These are phyloP conservation scores for Ascosphaera apis DNA, from an alignment of 2,329 filamentous ascomycete genomes.

Conservation along the genomic window DNA sequence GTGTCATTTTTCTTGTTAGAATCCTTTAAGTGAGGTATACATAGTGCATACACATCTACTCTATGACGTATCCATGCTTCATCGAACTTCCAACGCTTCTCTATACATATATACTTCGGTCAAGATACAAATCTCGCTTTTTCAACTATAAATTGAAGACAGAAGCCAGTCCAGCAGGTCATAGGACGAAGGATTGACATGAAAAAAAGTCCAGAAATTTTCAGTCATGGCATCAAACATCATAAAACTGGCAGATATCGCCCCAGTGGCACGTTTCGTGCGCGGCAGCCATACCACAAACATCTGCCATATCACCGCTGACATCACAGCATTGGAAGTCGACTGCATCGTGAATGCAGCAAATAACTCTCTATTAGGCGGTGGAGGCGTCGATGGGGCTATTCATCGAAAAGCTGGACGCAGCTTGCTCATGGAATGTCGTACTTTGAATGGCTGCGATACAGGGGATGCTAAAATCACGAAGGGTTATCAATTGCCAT, in stretches of 20 bases:
- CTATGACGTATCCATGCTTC: too few relatives aligned
- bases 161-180: too few relatives aligned
- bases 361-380: slow-evolving; percentile 54
- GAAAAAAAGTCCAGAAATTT: too few relatives aligned
- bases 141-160: too few relatives aligned
- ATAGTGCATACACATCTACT: too few relatives aligned
- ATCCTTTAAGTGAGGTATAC: too few relatives aligned
- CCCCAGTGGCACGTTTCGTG: background rate
- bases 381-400: slow-evolving; percentile 74
- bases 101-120: too few relatives aligned
- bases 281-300: slow-evolving; percentile 9
- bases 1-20: background rate
- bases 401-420: slow-evolving; percentile 68
- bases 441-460: slow-evolving; percentile 44
- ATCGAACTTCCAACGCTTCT: too few relatives aligned
- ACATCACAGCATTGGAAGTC: slow-evolving; percentile 58
- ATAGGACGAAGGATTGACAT: too few relatives aligned
- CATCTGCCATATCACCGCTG: slow-evolving; percentile 47
- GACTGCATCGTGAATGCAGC: slow-evolving; percentile 89
- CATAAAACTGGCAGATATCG: background rate
- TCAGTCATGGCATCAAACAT: background rate
- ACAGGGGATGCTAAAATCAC: slow-evolving; percentile 75
- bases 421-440: slow-evolving; percentile 45
- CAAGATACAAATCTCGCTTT: too few relatives aligned
- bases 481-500: slow-evolving; percentile 49